A percentile compares a stretch with the other conserved stretches of the same genome.
Conservation (phyloP, 2,329 filamentous ascomycete genomes). For the Colletotrichum sp. region DNA sequence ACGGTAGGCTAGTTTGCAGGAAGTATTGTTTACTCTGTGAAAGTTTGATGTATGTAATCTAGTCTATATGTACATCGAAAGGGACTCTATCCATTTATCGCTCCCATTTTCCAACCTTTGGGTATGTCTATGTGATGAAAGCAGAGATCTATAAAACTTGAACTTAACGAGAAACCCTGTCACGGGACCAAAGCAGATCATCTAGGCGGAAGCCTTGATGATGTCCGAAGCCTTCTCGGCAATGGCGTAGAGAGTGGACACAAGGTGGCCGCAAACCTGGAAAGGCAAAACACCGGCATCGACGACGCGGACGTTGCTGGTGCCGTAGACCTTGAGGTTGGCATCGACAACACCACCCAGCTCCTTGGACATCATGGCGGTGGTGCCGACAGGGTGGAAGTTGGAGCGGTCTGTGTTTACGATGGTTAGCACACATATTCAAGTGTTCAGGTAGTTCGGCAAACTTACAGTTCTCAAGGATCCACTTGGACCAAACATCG, state of each 20-base stretch:
- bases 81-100: background rate
- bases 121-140: background rate
- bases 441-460: fast-evolving
- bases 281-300: constrained; percentile 55
- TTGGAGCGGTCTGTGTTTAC: constrained; percentile 25
- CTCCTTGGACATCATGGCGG: constrained; percentile 54
- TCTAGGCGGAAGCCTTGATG: constrained; percentile 24
- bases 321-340: constrained; percentile 52
- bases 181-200: fast-evolving
- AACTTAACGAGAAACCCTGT: background rate
- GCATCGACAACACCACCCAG: constrained; percentile 55
- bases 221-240: constrained; percentile 49
- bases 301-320: constrained; percentile 52
- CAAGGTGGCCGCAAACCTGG: constrained; percentile 53
- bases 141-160: background rate
- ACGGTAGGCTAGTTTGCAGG: background rate
- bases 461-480: constrained; percentile 7
- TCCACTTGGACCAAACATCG: constrained; percentile 8
- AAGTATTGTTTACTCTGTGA: background rate
- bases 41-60: background rate
- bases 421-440: background rate
- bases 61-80: background rate
- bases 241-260: constrained; percentile 57
- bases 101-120: background rate
- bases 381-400: constrained; percentile 52